Evolutionary conservation across 2,329 filamentous ascomycete species (phyloP), one percentile per base, ranked within the genome.

Genomic region (Periconia sp.): DNA sequence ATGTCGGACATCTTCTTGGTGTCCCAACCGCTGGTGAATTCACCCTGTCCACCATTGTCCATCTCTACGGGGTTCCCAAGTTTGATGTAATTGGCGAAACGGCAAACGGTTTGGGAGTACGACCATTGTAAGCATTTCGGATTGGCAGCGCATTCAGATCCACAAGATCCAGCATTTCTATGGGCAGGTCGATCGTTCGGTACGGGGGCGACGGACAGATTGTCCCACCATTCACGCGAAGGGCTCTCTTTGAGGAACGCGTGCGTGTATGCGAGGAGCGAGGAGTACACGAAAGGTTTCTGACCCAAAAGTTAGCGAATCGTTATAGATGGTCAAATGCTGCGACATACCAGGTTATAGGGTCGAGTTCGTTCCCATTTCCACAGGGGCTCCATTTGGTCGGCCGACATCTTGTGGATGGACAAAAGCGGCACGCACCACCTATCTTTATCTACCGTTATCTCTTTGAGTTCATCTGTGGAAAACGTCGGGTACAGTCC

Each of bases 381-480:
- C 75, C 80, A 81, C 41, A 84, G 64, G 0, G 73, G 70, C 10
- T 72, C 65, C 78, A 83, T 81, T 50, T 82, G 79, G 23, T 76
- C 70, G 0, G 77, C 72, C 23, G 64, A 66, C 19, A 74, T 57
- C 45, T 70, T 65, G 52, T 76, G 74, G 49, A 74, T 64, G 7
- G 73, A 74, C 8, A 79, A 60, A 27, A 76, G 69, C 9, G 77
- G 75, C 13, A 71, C 60, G 53, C 77, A 80, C 76, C 77, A 79
- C 27, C 76, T 63, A 31, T 69, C 70, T 9, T 64, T 55, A 27
- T 69, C 70, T 40, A 72, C 76, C 17, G 70, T 64, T 48, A 79
- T 75, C 2, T 75, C 73, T 46, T 83, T 79, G 20, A 81, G 63
- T 37, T 81, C 72, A 56, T 84, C 80, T n/a, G 73, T 72, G 27